Base-by-base conservation (phyloP, 2,329 filamentous ascomycete genomes). In the Xylaria sp. region DNA sequence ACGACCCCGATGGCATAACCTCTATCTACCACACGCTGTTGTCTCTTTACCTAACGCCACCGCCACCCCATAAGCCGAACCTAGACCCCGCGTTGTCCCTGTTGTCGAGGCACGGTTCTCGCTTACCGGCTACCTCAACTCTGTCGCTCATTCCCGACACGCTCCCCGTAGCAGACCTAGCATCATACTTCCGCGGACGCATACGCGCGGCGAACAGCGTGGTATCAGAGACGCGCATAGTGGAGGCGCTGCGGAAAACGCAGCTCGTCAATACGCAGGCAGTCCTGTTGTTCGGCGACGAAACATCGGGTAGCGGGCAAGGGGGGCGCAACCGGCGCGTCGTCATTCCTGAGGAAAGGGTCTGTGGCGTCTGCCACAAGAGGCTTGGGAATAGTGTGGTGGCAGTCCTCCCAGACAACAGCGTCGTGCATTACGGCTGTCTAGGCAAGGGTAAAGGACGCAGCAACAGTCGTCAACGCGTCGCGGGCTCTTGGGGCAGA, bases 21-120 rank as follows among this genome's bases (percentile, higher is more conserved):
- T 95, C 94, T 13, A 97, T 98, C 76, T 98, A 98, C 80, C 92
- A 97, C 76, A 95, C 91, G 7, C 88, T 99, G 2, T 88, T 99
- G 10, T 93, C 93, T 1, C 88, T 99, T 1, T 99, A 98, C 79
- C 88, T 99, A 2, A 90, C 90, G 1, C 96, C 96, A 0, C 91
- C 92, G 1, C 84, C 90, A 10, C 90, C 92, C 0, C 87, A 97
- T 75, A 81, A 89, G 68, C 88, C 90, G 9, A 91, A 92, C 72
- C 91, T 94, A 78, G 87, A 86, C 1, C 94, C 95, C 1, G 96
- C 96, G 0, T 86, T 99, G 6, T 89, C 92, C 39, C 88, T 99
- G 20, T 89, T 99, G n/a, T 94, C 92, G 52, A 93, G 93, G 75
- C 96, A 99, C 78, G 96, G 96, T 57, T 94, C 95, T 12, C 92